Conservation (phyloP, 495 filamentous ascomycete species). For the Staphylotrichum longicolle region DNA sequence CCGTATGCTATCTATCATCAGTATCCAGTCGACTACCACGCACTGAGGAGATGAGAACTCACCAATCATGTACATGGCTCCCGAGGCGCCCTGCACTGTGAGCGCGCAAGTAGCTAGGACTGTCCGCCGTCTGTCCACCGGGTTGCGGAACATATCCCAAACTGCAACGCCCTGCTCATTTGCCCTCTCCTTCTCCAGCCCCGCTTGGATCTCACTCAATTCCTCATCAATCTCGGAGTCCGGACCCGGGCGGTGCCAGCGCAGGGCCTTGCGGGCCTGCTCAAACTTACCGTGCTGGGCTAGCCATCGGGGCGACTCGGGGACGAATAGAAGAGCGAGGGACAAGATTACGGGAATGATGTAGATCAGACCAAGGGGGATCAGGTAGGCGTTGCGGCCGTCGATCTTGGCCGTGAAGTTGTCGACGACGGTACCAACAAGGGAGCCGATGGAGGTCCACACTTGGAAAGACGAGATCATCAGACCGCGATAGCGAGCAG, state of each 20-base stretch:
- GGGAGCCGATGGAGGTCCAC: conserved; percentile 33
- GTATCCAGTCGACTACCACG: not conserved
- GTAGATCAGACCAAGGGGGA: conserved; percentile 59
- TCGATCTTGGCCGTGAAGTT: conserved; percentile 48
- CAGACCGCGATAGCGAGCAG: conserved; percentile 5
- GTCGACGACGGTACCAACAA: conserved; percentile 61
- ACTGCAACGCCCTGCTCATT: conserved; percentile 43
- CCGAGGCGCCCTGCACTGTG: conserved; percentile 58
- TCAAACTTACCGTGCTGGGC: conserved; percentile 46
- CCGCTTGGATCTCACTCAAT: conserved; percentile 49
- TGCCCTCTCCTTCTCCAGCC: conserved; percentile 50
- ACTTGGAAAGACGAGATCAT: conserved; percentile 25
- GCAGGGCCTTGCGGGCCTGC: conserved; percentile 47
- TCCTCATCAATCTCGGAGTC: conserved; percentile 47
- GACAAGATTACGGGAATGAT: conserved; percentile 54
- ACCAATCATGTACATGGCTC: conserved; percentile 61
- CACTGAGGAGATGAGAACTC: conserved; percentile 1
- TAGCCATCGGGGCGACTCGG: conserved; percentile 65
- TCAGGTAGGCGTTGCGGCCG: conserved; percentile 51
- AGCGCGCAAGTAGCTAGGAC: conserved; percentile 51
- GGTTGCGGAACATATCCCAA: conserved; percentile 53
- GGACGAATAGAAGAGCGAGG: conserved; percentile 56
- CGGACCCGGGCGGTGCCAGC: conserved; percentile 42
- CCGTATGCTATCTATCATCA: conserved; percentile 48
- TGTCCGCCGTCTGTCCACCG: conserved; percentile 52